A percentile compares a stretch with the other conserved stretches of the same genome.
These are phyloP conservation scores for Canavalia ensiformis DNA, from an alignment of 306 rosid species.

Conservation along the genomic window DNA sequence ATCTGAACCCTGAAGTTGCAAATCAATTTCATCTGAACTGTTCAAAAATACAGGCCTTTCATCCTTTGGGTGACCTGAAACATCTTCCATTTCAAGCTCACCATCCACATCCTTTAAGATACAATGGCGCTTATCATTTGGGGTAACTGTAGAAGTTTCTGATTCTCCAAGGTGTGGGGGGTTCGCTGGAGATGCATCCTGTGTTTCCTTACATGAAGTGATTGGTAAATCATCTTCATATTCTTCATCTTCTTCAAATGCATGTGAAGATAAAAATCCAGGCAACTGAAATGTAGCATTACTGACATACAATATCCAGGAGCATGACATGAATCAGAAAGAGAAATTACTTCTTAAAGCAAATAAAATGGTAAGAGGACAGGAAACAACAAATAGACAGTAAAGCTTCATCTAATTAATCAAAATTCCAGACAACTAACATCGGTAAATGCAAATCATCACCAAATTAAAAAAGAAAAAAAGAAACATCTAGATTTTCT, in stretches of 20 bases:
- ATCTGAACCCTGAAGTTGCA: conserved; percentile 58
- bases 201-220: conserved; percentile 63
- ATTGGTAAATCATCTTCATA: conserved; percentile 75
- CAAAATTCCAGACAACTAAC: conserved; percentile 31
- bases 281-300: conserved; percentile 98
- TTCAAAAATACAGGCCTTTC: conserved; percentile 59
- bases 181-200: conserved; percentile 63
- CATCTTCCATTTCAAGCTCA: conserved; percentile 99
- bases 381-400: conserved; percentile 29
- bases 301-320: conserved; percentile 63
- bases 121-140: conserved; percentile 92
- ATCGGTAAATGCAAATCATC: conserved; percentile 33
- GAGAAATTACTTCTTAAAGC: conserved; percentile 1
- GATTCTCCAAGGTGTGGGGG: conserved; percentile 65
- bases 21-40: conserved; percentile 61
- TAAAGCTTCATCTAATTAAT: conserved; percentile 18
- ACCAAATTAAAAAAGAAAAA: neutral
- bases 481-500: neutral
- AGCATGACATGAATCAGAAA: conserved; percentile 47
- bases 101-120: conserved; percentile 98
- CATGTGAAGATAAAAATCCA: conserved; percentile 79
- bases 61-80: conserved; percentile 88
- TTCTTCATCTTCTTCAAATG: conserved; percentile 92
- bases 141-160: conserved; percentile 75
- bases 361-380: conserved; percentile 6